phyloP scores from a whole-genome alignment of 768 basidiomycete species.

The Scleroderma bovista region DNA sequence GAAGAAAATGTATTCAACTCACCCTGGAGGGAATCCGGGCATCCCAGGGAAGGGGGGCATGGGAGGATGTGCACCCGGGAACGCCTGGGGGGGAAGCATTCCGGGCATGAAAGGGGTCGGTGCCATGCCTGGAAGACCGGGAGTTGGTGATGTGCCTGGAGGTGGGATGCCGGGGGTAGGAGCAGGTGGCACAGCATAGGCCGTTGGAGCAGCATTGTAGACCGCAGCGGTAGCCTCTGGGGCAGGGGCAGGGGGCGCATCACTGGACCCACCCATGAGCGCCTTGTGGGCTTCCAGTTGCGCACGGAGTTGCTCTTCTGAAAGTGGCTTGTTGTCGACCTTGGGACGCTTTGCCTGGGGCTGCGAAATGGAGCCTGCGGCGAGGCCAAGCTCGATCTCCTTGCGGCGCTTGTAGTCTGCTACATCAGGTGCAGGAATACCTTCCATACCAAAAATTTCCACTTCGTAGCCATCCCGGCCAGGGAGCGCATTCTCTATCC shows the following conservation, averaged over 20 bases:
- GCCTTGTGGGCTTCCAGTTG: conserved; percentile 88
- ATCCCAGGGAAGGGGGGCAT: conserved; percentile 39
- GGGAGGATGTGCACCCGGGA: conserved; percentile 34
- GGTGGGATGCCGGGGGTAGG: conserved; percentile 22
- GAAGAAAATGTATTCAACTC: conserved; percentile 20
- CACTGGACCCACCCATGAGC: conserved; percentile 68
- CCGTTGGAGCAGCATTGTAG: conserved; percentile 68
- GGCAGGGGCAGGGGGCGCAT: conserved; percentile 28
- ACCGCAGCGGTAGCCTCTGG: conserved; percentile 51
- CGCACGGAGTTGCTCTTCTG: conserved; percentile 78
- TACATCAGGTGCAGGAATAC: conserved; percentile 89
- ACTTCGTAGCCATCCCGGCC: conserved; percentile 97
- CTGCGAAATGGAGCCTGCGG: conserved; percentile 75
- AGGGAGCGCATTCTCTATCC: conserved; percentile 94
- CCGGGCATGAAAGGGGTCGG: conserved; percentile 38
- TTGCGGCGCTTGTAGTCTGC: conserved; percentile 96
- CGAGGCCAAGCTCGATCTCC: conserved; percentile 87
- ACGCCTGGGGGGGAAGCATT: conserved; percentile 32
- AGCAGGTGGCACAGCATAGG: conserved; percentile 48
- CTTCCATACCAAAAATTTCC: conserved; percentile 99
- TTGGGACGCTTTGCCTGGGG: conserved; percentile 79
- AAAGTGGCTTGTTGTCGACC: conserved; percentile 67
- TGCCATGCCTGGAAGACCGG: conserved; percentile 41
- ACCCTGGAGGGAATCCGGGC: conserved; percentile 57
- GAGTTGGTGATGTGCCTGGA: conserved; percentile 32